A percentile compares a stretch with the other conserved stretches of the same genome.
Conservation (phyloP, 305 asterid species). For the Fraxinus sp. region DNA sequence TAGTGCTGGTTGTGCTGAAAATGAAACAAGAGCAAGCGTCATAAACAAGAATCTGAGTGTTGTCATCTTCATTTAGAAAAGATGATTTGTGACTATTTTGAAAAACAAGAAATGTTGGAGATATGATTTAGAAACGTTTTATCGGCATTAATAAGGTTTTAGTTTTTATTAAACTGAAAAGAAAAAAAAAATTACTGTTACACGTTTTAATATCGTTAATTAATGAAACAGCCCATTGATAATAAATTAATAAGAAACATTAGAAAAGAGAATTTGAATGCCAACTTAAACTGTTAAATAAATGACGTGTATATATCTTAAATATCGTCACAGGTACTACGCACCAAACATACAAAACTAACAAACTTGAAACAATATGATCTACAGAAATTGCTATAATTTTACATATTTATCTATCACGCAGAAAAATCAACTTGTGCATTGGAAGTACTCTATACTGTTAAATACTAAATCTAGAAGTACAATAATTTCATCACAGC, state of each 20-base stretch:
- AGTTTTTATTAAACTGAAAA: not conserved
- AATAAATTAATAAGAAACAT: not conserved
- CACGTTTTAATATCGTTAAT: not conserved
- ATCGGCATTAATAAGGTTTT: not conserved
- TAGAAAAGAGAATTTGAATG: not conserved
- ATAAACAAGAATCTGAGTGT: not conserved
- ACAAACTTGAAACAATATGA: not conserved
- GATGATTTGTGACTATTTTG: not conserved
- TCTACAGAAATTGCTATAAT: conserved; percentile 26
- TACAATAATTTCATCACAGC: conserved; percentile 14
- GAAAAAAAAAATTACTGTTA: not conserved
- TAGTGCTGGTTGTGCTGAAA: not conserved
- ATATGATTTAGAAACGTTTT: not conserved
- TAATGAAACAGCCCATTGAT: not conserved
- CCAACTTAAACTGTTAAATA: not conserved
- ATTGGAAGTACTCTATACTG: conserved; percentile 2
- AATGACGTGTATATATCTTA: not conserved
- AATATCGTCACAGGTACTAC: not conserved
- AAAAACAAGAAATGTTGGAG: not conserved
- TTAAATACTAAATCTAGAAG: conserved; percentile 30
- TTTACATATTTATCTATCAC: not conserved
- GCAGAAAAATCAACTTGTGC: conserved; percentile 31
- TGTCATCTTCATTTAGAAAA: not conserved
- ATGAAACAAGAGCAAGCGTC: not conserved
- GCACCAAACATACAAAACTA: not conserved